A percentile compares a stretch with the other conserved stretches of the same genome.
Conservation (phyloP, 345 rosid genomes). For the Durio zibethinus region DNA sequence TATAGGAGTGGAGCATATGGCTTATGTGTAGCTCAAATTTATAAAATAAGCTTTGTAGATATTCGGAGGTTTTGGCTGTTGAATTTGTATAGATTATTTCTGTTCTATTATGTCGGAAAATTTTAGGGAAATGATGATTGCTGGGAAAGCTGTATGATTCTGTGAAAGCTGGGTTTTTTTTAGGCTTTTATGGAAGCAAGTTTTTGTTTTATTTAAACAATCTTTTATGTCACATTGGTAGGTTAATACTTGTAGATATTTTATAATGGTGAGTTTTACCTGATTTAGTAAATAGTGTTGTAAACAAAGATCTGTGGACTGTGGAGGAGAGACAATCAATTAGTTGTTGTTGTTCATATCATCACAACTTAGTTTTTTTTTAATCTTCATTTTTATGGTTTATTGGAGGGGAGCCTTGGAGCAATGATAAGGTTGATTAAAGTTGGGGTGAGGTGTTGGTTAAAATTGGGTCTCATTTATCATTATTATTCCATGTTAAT, state of each 20-base stretch:
- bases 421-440: too few species aligned
- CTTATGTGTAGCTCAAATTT: not conserved
- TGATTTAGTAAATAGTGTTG: not conserved
- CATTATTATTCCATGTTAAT: not conserved
- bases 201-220: not conserved
- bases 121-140: not conserved
- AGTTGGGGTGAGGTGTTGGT: not conserved
- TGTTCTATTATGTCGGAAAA: not conserved
- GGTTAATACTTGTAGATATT: not conserved
- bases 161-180: not conserved
- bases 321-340: not conserved
- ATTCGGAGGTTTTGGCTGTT: not conserved
- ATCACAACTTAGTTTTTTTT: not conserved
- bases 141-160: not conserved
- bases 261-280: not conserved
- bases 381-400: not conserved
- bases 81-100: not conserved
- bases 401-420: too few species aligned
- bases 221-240: not conserved
- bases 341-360: not conserved
- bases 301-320: not conserved
- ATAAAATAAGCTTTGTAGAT: not conserved
- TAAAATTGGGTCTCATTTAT: not conserved
- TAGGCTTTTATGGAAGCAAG: not conserved
- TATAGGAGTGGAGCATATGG: not conserved